Evolutionary conservation across 768 basidiomycete species (phyloP), one percentile per base, ranked within the genome.

Genomic region (Exidia glandulosa): DNA sequence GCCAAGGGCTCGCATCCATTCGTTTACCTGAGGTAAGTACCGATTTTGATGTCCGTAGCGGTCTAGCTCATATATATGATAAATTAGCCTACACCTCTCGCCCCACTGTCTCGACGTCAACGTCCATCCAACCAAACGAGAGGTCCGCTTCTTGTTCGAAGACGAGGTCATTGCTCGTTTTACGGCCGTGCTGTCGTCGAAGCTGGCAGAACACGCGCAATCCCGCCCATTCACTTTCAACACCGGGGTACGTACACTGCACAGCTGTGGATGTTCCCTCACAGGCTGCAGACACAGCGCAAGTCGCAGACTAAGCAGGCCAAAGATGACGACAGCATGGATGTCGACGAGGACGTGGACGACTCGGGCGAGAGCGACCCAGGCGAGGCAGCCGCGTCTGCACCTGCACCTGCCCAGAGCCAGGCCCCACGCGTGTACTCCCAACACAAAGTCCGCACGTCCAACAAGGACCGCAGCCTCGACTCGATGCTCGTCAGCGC

Each of bases 61-160:
- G 19, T 37, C 32, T 13, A 56, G 61, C 62, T 14, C 56, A 14
- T 59, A 32, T 45, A 30, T 50, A 59, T 56, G 29, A 47, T 54
- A 52, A 29, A 30, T 10, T 61, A 94, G 94, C 65, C 71, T 98
- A 47, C 77, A 85, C 45, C 86, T 97, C 65, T 86, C 93, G 62
- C 92, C 94, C 0, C 80, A 83, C 32, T 84, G 88, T 29, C 87
- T 99, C 19, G 96, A 99, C 66, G 94, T 97, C 58, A 99, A 99
- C 66, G 93, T 98, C 7, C 94, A 97, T 69, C 96, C 95, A 0
- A 98, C 96, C 2, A 99, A 99, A 70, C 87, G 89, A 50, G 94
- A 97, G 70, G 93, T 97, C 1, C 90, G 93, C 64, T 98, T 98
- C 67, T 71, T 97, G 56, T 84, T 96, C 62, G 93, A 98, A 69